Evolutionary conservation across 805 yeast species (phyloP), one percentile per base, ranked within the genome.

Genomic region (Candida odintsovae): DNA sequence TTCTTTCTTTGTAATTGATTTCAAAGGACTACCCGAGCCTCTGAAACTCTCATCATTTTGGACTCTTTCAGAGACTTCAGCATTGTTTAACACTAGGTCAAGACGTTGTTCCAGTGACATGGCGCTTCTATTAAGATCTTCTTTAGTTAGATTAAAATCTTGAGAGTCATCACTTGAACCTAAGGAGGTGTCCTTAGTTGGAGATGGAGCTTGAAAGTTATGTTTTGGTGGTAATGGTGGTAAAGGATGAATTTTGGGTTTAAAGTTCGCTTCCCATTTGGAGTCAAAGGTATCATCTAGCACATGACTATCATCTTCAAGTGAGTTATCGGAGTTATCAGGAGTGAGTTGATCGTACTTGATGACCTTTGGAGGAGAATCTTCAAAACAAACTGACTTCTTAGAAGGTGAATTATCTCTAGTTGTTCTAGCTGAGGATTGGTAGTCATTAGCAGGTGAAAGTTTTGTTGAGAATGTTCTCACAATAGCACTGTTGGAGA

Each of bases 31-130:
- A 19, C 54, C 57, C 22, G 58, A 59, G 13, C 57, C 58, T 42
- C 49, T 53, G 36, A 46, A 44, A 19, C 51, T 44, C 41, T 57
- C 62, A 48, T 55, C 59, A 38, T 55, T 43, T 35, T 50, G 57
- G 21, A 58, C 54, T 44, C 53, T 50, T 45, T 51, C 47, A 9
- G 61, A 48, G 2, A 59, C 44, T 2, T 56, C 57, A 21, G 55
- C 50, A 13, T 52, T 49, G 26, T 62, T 62, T 15, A 76, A 59
- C 39, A 69, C 72, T 2, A 75, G 63, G 46, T 72, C 74, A 46
- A 76, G 61, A 54, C 71, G 74, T 49, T 76, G 73, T 49, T 71
- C 71, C 36, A 76, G 58, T 42, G 63, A 64, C 58, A 57, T 66
- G 48, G 56, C 55, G 47, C 49, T 51, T 15, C 49, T 46, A 15